These are phyloP conservation scores for Cetraspora pellucida DNA, from an alignment of 192 early-diverging fungal genomes.

Conservation along the genomic window DNA sequence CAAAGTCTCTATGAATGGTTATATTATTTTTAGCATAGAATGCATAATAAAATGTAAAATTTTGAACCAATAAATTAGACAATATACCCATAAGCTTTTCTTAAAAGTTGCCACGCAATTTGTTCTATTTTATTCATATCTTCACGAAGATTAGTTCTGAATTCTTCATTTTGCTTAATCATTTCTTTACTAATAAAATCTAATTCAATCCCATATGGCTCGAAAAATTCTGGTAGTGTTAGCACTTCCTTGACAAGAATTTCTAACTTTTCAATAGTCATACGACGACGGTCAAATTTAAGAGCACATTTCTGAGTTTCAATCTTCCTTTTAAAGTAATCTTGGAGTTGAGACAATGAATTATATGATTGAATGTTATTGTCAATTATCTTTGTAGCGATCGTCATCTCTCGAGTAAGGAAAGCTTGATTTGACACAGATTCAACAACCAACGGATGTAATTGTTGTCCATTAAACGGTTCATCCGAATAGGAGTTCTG, in stretches of 20 bases:
- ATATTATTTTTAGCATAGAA: not conserved
- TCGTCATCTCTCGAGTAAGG: conserved; percentile 3
- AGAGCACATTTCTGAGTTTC: conserved; percentile 24
- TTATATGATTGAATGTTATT: not conserved
- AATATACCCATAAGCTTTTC: not conserved
- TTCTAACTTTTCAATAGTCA: conserved; percentile 18
- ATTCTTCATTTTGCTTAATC: not conserved
- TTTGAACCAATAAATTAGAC: not conserved
- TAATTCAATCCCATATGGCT: not conserved
- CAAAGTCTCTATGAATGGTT: no score
- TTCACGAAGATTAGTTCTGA: not conserved
- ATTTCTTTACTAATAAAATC: not conserved
- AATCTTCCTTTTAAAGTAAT: conserved; percentile 18
- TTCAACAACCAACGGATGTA: conserved; percentile 16
- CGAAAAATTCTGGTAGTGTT: not conserved
- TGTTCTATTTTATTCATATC: not conserved
- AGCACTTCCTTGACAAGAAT: conserved; percentile 16
- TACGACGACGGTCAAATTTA: not conserved
- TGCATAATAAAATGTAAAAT: not conserved
- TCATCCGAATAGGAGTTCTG: not conserved
- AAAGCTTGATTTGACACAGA: conserved; percentile 27
- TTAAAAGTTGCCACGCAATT: conserved; percentile 1
- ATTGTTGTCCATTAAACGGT: not conserved
- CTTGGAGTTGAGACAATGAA: not conserved
- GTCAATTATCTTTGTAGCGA: not conserved